Conservation (phyloP, 805 yeast genomes). For the Metschnikowia kunwiensis region DNA sequence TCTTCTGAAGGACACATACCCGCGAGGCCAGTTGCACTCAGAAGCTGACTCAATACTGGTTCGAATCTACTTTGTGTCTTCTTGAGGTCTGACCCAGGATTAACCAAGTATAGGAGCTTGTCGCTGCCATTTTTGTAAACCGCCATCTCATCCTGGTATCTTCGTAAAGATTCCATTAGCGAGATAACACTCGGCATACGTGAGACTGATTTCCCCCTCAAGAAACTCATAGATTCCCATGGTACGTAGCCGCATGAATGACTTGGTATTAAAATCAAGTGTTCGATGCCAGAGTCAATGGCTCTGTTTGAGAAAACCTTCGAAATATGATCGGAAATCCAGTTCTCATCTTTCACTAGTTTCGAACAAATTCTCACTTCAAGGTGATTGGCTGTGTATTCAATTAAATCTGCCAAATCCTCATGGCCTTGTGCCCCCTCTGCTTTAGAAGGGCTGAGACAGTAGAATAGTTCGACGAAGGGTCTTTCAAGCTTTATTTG, state of each 20-base stretch:
- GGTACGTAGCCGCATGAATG: slow-evolving; percentile 69
- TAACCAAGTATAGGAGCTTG: slow-evolving; percentile 54
- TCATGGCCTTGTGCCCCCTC: slow-evolving; percentile 5
- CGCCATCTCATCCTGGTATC: slow-evolving; percentile 4
- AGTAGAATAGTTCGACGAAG: slow-evolving; percentile 22
- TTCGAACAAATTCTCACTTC: neutral
- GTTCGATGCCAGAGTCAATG: slow-evolving; percentile 31
- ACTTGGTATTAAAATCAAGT: slow-evolving; percentile 69
- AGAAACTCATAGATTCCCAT: slow-evolving; percentile 77
- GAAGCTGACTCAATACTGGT: slow-evolving; percentile 34
- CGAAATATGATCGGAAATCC: slow-evolving; percentile 2
- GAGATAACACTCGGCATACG: slow-evolving; percentile 65
- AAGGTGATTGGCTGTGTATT: slow-evolving; percentile 3
- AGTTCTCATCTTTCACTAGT: neutral
- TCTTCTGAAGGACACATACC: slow-evolving; percentile 58
- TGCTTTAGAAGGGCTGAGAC: slow-evolving; percentile 5
- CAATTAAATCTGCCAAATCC: slow-evolving; percentile 11
- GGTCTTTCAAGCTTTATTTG: slow-evolving; percentile 18
- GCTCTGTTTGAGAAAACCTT: neutral
- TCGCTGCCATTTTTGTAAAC: slow-evolving; percentile 2
- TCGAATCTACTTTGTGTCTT: slow-evolving; percentile 62
- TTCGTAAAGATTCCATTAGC: slow-evolving; percentile 37
- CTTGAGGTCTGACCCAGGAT: slow-evolving; percentile 76
- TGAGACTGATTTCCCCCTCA: slow-evolving; percentile 56
- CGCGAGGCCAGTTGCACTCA: slow-evolving; percentile 51